phyloP scores from a whole-genome alignment of 2,329 filamentous ascomycete genomes.

The Fusarium longipes region DNA sequence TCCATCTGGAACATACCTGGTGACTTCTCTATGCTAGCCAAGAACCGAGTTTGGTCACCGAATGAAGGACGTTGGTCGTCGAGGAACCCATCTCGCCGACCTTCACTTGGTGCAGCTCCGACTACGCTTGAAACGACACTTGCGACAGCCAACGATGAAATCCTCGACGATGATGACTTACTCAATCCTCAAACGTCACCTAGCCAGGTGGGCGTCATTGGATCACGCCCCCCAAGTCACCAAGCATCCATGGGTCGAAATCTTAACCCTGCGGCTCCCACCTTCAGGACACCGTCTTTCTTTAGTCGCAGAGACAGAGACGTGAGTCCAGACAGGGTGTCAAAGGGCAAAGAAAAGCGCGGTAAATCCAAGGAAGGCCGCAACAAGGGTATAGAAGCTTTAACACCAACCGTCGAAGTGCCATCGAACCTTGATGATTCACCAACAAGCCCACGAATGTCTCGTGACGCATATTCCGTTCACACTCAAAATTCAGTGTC shows the following conservation, averaged over 20 bases:
- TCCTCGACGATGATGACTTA: conserved; percentile 68
- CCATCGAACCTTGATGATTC: conserved; percentile 58
- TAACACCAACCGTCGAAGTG: conserved; percentile 55
- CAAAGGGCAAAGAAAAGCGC: conserved; percentile 51
- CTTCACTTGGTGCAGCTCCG: conserved; percentile 82
- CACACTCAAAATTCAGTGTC: conserved; percentile 69
- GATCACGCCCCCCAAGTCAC: conserved; percentile 72
- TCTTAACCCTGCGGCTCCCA: conserved; percentile 89
- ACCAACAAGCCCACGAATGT: conserved; percentile 64
- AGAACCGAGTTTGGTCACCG: conserved; percentile 74
- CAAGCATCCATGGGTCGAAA: conserved; percentile 64
- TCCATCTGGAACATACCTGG: conserved; percentile 75
- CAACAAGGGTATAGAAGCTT: conserved; percentile 53
- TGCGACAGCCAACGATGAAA: conserved; percentile 73
- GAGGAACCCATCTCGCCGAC: conserved; percentile 80
- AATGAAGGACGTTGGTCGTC: conserved; percentile 65
- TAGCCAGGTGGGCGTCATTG: conserved; percentile 77
- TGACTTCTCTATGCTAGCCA: conserved; percentile 59
- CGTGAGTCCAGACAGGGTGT: conserved; percentile 36
- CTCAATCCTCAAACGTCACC: conserved; percentile 64
- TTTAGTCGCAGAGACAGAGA: conserved; percentile 60
- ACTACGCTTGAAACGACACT: conserved; percentile 70
- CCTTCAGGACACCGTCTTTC: conserved; percentile 81
- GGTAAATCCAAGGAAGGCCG: conserved; percentile 52
- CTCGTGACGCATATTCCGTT: conserved; percentile 67